These are phyloP conservation scores for Eimeria praecox DNA, from an alignment of 169 alveolate genomes.

Conservation along the genomic window DNA sequence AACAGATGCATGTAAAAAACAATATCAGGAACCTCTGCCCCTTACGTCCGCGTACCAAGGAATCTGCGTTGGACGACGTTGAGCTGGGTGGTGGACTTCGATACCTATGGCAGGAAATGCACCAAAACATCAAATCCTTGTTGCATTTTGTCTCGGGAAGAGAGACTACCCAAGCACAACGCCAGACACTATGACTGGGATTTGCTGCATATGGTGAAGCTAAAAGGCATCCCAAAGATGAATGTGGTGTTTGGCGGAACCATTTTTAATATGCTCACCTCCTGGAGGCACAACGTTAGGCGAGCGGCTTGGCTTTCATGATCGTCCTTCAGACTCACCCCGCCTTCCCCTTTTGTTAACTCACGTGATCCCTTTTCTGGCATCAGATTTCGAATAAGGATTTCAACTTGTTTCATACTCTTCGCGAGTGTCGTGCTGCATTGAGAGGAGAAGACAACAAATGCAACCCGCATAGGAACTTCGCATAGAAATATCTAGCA, in stretches of 20 bases:
- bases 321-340: not conserved
- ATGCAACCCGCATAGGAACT: not conserved
- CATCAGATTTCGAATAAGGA: conserved; percentile 35
- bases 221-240: not conserved
- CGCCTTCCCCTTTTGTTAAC: not conserved
- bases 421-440: conserved; percentile 46
- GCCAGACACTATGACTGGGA: not conserved
- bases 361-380: conserved; percentile 11
- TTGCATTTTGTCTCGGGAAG: not conserved
- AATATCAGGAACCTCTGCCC: not conserved
- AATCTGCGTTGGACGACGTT: conserved; percentile 54
- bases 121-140: not conserved
- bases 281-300: conserved; percentile 45
- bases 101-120: conserved; percentile 1
- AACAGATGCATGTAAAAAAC: not conserved
- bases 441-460: not conserved
- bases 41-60: conserved; percentile 21
- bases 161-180: not conserved
- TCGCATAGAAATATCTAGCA: not conserved
- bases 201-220: not conserved
- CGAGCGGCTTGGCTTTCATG: conserved; percentile 55
- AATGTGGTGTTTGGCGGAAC: not conserved
- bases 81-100: conserved; percentile 34
- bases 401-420: conserved; percentile 66
- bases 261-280: conserved; percentile 18